Evolutionary conservation across 306 rosid species (phyloP).

Genomic region (Cicer arietinum): DNA sequence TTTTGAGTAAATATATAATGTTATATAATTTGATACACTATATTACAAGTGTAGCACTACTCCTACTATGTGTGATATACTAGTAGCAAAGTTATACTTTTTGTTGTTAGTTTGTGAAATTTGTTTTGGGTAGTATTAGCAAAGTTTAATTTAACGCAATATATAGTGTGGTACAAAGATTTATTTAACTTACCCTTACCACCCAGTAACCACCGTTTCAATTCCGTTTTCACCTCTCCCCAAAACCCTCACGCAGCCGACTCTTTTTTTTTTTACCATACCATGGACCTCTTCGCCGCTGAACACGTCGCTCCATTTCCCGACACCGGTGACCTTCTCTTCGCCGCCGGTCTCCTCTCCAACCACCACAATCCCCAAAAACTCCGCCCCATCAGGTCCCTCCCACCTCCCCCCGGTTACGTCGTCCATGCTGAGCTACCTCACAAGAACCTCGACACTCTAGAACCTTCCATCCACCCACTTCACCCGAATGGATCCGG

Average conservation of each 20-base stretch:
- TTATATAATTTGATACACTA: no score
- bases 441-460: background rate
- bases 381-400: constrained; percentile 78
- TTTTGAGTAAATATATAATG: no score
- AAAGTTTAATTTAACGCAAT: no score
- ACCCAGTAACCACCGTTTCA: constrained; percentile 26
- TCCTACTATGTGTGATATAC: no score
- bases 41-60: no score
- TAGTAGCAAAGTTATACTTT: no score
- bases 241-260: constrained; percentile 55
- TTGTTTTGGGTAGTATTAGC: no score
- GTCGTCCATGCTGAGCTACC: background rate
- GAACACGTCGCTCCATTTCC: constrained; percentile 71
- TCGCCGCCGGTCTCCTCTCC: constrained; percentile 44
- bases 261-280: constrained; percentile 28
- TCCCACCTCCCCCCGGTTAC: constrained; percentile 8
- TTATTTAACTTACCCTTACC: constrained; percentile 14
- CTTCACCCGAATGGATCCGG: constrained; percentile 41
- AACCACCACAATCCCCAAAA: constrained; percentile 69
- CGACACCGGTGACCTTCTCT: constrained; percentile 66
- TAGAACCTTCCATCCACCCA: background rate
- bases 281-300: constrained; percentile 63
- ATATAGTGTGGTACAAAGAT: no score
- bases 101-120: no score
- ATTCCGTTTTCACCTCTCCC: constrained; percentile 54